Evolutionary conservation across 306 rosid species (phyloP).

Genomic region (Delonix regia): DNA sequence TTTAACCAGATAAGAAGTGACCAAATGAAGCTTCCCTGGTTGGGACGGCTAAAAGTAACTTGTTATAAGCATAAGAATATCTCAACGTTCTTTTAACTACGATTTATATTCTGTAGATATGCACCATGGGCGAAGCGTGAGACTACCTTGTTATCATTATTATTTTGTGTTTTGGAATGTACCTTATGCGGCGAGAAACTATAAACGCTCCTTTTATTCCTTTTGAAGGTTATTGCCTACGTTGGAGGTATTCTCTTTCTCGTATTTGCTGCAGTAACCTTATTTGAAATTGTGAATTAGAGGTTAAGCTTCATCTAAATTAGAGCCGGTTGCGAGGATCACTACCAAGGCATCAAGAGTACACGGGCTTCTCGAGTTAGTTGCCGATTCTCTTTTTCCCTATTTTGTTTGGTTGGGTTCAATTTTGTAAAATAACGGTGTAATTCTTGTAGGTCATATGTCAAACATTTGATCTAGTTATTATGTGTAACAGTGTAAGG

Average conservation of each 20-base stretch:
- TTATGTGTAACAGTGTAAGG: neutral
- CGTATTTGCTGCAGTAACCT: constrained; percentile 80
- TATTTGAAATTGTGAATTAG: constrained; percentile 71
- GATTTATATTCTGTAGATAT: constrained; percentile 31
- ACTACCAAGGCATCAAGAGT: constrained; percentile 15
- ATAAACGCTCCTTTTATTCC: constrained; percentile 17
- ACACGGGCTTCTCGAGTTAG: constrained; percentile 12
- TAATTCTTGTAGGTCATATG: neutral
- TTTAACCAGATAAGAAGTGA: constrained; percentile 25
- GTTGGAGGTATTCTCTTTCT: constrained; percentile 93
- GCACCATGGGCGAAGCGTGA: constrained; percentile 33
- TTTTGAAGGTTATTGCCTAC: constrained; percentile 80
- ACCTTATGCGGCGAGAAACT: constrained; percentile 23
- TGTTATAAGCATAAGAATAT: constrained; percentile 25
- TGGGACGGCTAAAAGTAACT: constrained; percentile 26
- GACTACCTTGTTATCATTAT: neutral
- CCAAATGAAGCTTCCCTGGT: constrained; percentile 20
- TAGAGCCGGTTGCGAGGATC: neutral
- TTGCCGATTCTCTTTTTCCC: neutral
- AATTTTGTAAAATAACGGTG: constrained; percentile 10
- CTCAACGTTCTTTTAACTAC: constrained; percentile 25
- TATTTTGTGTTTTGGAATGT: constrained; percentile 21
- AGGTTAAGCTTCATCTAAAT: neutral
- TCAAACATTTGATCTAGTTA: constrained; percentile 16
- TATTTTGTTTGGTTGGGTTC: no score